Evolutionary conservation across 2,329 filamentous ascomycete species (phyloP), one percentile per base, ranked within the genome.

Genomic region (Fusarium staphyleae): DNA sequence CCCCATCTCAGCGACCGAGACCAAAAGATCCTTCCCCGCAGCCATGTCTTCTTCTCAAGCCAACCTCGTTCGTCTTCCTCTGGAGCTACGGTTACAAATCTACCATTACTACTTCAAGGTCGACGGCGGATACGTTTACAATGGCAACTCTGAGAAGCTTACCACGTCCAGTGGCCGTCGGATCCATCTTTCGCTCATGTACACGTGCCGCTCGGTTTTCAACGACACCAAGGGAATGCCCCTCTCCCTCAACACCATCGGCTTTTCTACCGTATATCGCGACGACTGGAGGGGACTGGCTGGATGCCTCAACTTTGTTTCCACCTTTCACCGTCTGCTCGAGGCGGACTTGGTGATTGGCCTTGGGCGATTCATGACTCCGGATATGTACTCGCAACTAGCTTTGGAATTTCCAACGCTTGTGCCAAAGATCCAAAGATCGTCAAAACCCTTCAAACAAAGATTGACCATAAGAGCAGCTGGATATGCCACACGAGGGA

Each of bases 231-330:
- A 10, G 10, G 28, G 28, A 11, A 11, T 29, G 9, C 28, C 28
- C 4, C 12, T 29, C 3, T 5, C 28, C 28, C 12, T 29, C 28
- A 29, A 29, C 12, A 29, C 4, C 28, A 29, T 29, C 28, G 4
- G 5, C 12, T 29, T 29, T 13, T 29, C 28, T 10, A 29, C 28
- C 28, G 28, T 29, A 10, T 29, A 29, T 29, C 10, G 12, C 4
- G 10, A 29, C 3, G 28, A 29, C 9, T 29, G 28, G 28, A 10
- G 28, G 28, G 4, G 5, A 4, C 12, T 10, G 9, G 28, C 28
- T 13, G 46, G 39, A 13, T 37, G 50, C 12, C 34, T 53, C 16
- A 46, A 53, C 4, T 45, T 19, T 12, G 6, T 51, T 2, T 37
- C 32, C 0, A 1, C 5, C 2, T 8, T 13, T 0, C 39, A 45